Conservation (phyloP, 1,284 basidiomycete genomes). For the Termitomyces sp. region DNA sequence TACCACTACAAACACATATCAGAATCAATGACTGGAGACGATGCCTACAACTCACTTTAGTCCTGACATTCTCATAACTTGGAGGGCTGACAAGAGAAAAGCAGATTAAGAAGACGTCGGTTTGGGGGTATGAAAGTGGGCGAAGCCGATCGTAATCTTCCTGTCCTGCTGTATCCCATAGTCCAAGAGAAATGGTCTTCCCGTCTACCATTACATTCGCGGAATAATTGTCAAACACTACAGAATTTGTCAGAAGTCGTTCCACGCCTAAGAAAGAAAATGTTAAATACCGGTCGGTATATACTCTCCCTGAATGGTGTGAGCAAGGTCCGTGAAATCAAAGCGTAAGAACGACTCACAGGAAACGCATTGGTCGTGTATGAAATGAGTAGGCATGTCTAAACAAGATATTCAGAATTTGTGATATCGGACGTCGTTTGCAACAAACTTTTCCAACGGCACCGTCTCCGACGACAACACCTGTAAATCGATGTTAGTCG, state of each 20-base stretch:
- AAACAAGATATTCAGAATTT: constrained; percentile 5
- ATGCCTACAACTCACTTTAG: constrained; percentile 62
- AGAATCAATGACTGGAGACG: constrained; percentile 7
- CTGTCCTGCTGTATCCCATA: constrained; percentile 99
- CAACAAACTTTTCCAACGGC: constrained; percentile 92
- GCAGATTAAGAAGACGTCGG: constrained; percentile 98
- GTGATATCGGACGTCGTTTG: constrained; percentile 6
- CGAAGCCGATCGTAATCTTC: constrained; percentile 98
- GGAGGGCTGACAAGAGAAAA: constrained; percentile 98
- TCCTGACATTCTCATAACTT: constrained; percentile 97
- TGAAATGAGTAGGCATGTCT: constrained; percentile 96
- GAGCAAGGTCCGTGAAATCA: constrained; percentile 7
- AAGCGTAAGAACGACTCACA: constrained; percentile 45
- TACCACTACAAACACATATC: constrained; percentile 68
- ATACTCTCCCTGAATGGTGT: constrained; percentile 75
- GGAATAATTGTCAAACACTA: constrained; percentile 94
- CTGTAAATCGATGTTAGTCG: constrained; percentile 41
- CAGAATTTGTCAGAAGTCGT: constrained; percentile 8
- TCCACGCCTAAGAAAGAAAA: background rate
- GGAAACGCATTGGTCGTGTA: constrained; percentile 96
- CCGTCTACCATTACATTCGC: constrained; percentile 98
- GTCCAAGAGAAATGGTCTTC: constrained; percentile 94
- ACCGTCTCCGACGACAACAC: constrained; percentile 99
- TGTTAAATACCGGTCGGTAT: constrained; percentile 79
- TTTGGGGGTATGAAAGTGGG: constrained; percentile 97